Conservation (phyloP, 805 yeast species). For the Maudiozyma turicensis region DNA sequence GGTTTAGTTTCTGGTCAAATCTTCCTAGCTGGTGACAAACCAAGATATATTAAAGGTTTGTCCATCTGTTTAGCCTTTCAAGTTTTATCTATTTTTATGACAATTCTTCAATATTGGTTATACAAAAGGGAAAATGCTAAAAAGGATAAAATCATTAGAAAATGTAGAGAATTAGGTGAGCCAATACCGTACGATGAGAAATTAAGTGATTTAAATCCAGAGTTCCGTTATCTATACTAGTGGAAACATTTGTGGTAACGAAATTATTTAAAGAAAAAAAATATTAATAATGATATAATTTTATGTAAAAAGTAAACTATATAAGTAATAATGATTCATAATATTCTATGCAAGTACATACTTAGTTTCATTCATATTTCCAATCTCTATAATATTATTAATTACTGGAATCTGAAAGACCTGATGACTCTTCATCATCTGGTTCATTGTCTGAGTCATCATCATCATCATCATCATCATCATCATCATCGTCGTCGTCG, state of each 20-base stretch:
- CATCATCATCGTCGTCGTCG: conserved; percentile 24
- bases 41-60: conserved; percentile 31
- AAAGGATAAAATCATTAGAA: conserved; percentile 26
- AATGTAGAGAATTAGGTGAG: conserved; percentile 25
- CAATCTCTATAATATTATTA: not conserved
- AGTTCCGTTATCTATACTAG: conserved; percentile 38
- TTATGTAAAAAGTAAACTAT: not conserved
- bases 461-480: conserved; percentile 2
- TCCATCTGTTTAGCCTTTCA: conserved; percentile 38
- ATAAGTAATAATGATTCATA: not conserved
- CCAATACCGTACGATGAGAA: conserved; percentile 29
- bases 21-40: conserved; percentile 31
- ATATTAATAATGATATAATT: not conserved
- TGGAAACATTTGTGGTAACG: not conserved
- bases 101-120: conserved; percentile 27
- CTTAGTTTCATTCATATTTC: not conserved
- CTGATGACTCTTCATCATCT: not conserved
- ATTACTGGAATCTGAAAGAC: not conserved
- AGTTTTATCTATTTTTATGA: conserved; percentile 32
- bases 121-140: conserved; percentile 30
- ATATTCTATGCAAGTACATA: not conserved
- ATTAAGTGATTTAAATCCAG: conserved; percentile 34
- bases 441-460: not conserved
- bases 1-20: conserved; percentile 34
- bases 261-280: too few relatives aligned